These are phyloP conservation scores for Marasmius tenuissimus DNA, from an alignment of 1,284 basidiomycete genomes.

Conservation along the genomic window DNA sequence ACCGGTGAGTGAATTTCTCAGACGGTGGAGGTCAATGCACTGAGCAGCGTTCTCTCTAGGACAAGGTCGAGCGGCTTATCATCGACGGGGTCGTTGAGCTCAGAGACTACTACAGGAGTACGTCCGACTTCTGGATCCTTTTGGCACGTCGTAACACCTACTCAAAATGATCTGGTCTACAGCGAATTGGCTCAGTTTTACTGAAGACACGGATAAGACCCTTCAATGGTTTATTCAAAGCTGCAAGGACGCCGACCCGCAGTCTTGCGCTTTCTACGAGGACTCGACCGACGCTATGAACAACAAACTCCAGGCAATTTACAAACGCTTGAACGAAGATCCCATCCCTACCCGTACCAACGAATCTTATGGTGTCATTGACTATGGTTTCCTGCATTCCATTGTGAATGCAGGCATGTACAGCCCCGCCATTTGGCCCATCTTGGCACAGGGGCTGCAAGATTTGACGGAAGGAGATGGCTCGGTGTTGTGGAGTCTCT, in stretches of 20 bases:
- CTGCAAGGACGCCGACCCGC: conserved; percentile 17
- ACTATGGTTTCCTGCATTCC: conserved; percentile 12
- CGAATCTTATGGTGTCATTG: conserved; percentile 14
- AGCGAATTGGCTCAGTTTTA: conserved; percentile 7
- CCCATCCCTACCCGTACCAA: conserved; percentile 16
- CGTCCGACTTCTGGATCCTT: background rate
- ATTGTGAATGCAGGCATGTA: conserved; percentile 14
- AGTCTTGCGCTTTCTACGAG: conserved; percentile 15
- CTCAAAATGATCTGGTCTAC: background rate
- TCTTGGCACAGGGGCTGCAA: conserved; percentile 15
- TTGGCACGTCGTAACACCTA: background rate
- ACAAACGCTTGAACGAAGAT: conserved; percentile 5
- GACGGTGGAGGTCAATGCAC: background rate
- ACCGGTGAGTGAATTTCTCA: conserved; percentile 12
- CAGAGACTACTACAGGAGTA: conserved; percentile 16
- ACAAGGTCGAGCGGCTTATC: conserved; percentile 18
- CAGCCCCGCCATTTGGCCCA: conserved; percentile 11
- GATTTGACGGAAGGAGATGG: conserved; percentile 16
- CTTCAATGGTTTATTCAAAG: conserved; percentile 13
- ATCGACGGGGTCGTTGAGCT: conserved; percentile 20
- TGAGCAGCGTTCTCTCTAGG: conserved; percentile 1
- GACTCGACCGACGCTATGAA: conserved; percentile 10
- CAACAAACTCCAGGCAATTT: conserved; percentile 11
- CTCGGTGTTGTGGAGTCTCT: conserved; percentile 12
- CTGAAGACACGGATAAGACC: conserved; percentile 11